Percentiles rank a stretch among this genome's conserved stretches.
Evolutionary conservation across 371 early-diverging fungal genomes (phyloP).

Genomic region (Apophysomyces trapeziformis): DNA sequence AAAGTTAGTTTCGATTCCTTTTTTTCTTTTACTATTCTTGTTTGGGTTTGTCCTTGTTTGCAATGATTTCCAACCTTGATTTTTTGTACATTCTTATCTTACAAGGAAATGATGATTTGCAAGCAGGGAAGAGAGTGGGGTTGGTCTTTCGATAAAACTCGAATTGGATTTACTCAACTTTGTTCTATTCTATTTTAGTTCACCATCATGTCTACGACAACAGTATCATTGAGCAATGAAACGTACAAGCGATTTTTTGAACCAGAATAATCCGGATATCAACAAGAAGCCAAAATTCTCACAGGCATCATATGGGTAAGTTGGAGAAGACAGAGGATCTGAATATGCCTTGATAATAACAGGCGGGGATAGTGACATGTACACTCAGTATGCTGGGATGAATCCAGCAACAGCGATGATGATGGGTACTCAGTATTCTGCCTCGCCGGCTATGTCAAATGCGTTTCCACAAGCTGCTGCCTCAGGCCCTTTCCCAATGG

Average conservation of each 20-base stretch:
- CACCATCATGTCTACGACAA: neutral
- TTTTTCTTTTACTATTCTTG: neutral
- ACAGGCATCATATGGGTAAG: slow-evolving; percentile 25
- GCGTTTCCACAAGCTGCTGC: slow-evolving; percentile 6
- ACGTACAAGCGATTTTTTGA: slow-evolving; percentile 28
- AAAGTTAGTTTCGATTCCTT: slow-evolving; percentile 7
- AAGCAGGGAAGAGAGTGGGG: slow-evolving; percentile 7
- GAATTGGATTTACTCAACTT: neutral
- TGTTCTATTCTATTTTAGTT: slow-evolving; percentile 6
- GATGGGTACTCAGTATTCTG: slow-evolving; percentile 22
- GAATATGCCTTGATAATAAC: neutral
- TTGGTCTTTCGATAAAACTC: neutral
- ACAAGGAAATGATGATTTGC: slow-evolving; percentile 7
- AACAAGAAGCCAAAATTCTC: slow-evolving; percentile 34
- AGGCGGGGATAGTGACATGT: slow-evolving; percentile 21
- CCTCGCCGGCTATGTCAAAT: neutral
- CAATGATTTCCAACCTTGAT: neutral
- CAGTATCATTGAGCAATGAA: slow-evolving; percentile 23
- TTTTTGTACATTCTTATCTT: neutral
- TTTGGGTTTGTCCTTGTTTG: slow-evolving; percentile 8
- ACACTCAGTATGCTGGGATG: slow-evolving; percentile 23
- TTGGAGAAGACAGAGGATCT: neutral
- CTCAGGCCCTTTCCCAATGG: slow-evolving; percentile 3
- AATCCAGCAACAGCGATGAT: slow-evolving; percentile 26
- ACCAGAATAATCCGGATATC: slow-evolving; percentile 19